A percentile compares a stretch with the other conserved stretches of the same genome.
Conservation (phyloP, 192 early-diverging fungal genomes). For the Haplosporangium gracile region DNA sequence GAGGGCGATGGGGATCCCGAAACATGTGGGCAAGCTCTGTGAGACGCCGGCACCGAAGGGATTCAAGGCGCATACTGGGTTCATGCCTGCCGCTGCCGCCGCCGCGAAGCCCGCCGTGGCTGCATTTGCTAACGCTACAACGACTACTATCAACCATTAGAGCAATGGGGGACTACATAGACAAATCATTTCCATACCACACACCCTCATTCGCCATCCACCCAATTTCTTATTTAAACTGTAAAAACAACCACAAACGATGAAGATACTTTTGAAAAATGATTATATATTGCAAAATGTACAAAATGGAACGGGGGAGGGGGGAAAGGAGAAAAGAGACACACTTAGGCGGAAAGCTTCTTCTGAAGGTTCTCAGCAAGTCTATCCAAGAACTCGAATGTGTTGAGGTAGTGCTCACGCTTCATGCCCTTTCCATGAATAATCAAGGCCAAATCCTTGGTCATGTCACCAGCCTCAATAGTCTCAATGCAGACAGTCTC, state of each 20-base stretch:
- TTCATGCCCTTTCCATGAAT: conserved; percentile 91
- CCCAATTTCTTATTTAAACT: background rate
- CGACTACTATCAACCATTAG: background rate
- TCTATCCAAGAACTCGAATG: conserved; percentile 90
- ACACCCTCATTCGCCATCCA: background rate
- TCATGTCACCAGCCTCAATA: conserved; percentile 91
- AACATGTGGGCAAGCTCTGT: conserved; percentile 52
- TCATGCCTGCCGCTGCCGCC: conserved; percentile 8
- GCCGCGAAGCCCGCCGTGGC: background rate
- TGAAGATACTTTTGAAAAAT: background rate
- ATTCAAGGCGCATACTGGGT: conserved; percentile 44
- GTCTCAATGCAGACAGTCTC: conserved; percentile 93
- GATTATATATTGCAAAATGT: conserved; percentile 1
- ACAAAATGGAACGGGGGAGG: background rate
- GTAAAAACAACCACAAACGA: background rate
- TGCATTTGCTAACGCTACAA: background rate
- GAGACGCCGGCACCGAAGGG: conserved; percentile 30
- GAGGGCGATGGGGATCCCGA: conserved; percentile 42
- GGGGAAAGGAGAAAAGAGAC: background rate
- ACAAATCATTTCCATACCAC: background rate
- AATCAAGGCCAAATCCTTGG: conserved; percentile 97
- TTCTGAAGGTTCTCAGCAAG: conserved; percentile 78
- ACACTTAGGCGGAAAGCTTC: conserved; percentile 46
- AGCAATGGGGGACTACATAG: background rate
- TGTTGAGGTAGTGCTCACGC: conserved; percentile 90